Percentiles rank a stretch among this genome's conserved stretches.
These are phyloP conservation scores for Hypoxylon sp. DNA, from an alignment of 2,329 filamentous ascomycete genomes.

Conservation along the genomic window DNA sequence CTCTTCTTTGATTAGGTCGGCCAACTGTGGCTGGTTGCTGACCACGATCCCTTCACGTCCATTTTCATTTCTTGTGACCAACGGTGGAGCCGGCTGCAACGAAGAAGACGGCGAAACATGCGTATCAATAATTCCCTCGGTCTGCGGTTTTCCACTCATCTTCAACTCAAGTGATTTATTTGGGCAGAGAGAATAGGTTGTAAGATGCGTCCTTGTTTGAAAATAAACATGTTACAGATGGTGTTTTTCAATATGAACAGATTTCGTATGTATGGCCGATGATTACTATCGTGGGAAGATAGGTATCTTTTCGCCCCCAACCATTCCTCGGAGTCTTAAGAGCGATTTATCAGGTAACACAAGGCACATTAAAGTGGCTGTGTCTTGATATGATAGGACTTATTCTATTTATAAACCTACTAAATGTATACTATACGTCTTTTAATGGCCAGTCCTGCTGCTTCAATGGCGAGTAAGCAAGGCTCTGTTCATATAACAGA, in stretches of 20 bases:
- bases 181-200: background rate
- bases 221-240: background rate
- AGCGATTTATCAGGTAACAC: background rate
- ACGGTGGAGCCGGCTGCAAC: background rate
- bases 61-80: background rate
- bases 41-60: background rate
- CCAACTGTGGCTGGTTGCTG: background rate
- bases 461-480: background rate
- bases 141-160: conserved; percentile 14
- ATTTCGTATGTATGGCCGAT: too few relatives aligned
- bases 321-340: background rate
- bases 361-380: background rate
- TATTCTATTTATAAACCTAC: too few relatives aligned
- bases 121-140: conserved; percentile 1
- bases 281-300: too few relatives aligned
- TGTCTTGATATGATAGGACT: background rate
- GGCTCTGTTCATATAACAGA: background rate
- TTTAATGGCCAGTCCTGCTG: background rate
- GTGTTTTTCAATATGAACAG: too few relatives aligned
- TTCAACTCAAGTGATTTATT: background rate
- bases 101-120: background rate
- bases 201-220: background rate
- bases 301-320: background rate
- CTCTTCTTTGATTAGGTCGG: conserved; percentile 21
- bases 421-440: background rate